Evolutionary conservation across 805 yeast species (phyloP).

Genomic region (Torulaspora delbrueckii): DNA sequence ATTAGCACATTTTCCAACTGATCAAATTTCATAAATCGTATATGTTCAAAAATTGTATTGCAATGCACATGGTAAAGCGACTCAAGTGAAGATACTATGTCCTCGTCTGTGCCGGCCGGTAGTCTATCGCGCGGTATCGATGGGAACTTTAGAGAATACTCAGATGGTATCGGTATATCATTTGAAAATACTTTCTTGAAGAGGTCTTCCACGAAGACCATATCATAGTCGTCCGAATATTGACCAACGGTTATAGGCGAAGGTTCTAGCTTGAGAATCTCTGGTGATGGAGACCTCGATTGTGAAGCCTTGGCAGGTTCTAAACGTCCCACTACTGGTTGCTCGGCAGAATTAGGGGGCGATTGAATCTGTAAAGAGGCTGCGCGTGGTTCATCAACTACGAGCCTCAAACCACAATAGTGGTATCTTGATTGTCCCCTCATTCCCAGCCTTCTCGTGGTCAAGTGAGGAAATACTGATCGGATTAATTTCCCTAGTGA

Average conservation of each 20-base stretch:
- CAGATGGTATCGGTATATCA: constrained; percentile 24
- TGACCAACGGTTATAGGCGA: constrained; percentile 6
- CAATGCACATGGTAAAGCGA: constrained; percentile 63
- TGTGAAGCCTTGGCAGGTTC: background rate
- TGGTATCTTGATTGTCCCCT: constrained; percentile 82
- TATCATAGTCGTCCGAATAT: constrained; percentile 10
- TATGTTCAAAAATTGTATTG: constrained; percentile 55
- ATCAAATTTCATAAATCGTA: constrained; percentile 63
- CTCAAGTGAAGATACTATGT: constrained; percentile 56
- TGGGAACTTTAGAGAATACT: constrained; percentile 37
- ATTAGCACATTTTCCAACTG: constrained; percentile 51
- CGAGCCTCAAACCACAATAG: constrained; percentile 65
- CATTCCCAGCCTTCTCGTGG: constrained; percentile 74
- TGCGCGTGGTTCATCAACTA: background rate
- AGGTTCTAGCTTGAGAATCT: constrained; percentile 3
- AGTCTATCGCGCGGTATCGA: constrained; percentile 35
- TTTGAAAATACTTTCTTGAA: constrained; percentile 30
- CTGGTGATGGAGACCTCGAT: constrained; percentile 3
- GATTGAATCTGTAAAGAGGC: background rate
- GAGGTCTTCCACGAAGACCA: constrained; percentile 10
- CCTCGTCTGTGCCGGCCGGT: constrained; percentile 45
- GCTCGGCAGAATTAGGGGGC: background rate
- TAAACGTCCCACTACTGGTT: background rate
- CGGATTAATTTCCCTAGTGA: constrained; percentile 72
- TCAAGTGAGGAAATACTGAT: constrained; percentile 57